Conservation (phyloP, 2,329 filamentous ascomycete species). For the Fusarium phyllophilum region DNA sequence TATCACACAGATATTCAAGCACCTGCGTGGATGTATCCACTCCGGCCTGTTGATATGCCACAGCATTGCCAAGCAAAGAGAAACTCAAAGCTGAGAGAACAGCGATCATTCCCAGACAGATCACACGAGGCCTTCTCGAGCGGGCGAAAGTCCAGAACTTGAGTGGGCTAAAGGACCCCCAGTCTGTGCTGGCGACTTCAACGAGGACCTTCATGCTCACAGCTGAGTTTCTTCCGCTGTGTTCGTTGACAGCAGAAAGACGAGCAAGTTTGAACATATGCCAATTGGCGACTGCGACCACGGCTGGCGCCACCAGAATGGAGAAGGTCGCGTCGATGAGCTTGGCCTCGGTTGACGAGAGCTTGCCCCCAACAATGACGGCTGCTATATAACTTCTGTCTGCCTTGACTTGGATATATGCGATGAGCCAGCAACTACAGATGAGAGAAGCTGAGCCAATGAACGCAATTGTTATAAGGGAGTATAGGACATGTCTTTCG, state of each 20-base stretch:
- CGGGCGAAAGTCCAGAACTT: constrained; percentile 24
- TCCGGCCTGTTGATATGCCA: constrained; percentile 21
- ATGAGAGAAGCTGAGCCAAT: not conserved
- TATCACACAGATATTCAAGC: constrained; percentile 25
- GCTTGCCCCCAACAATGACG: constrained; percentile 4
- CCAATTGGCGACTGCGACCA: constrained; percentile 19
- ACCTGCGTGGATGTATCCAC: not conserved
- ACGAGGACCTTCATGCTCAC: constrained; percentile 30
- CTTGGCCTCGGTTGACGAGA: constrained; percentile 22
- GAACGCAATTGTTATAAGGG: not conserved
- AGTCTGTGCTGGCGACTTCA: constrained; percentile 25
- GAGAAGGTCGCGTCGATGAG: constrained; percentile 29
- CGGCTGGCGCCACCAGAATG: constrained; percentile 19
- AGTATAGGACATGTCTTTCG: constrained; percentile 25
- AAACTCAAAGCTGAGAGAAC: constrained; percentile 24
- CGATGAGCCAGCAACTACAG: constrained; percentile 8
- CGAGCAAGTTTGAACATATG: constrained; percentile 34
- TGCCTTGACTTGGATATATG: not conserved
- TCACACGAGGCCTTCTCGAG: constrained; percentile 19
- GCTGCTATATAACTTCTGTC: constrained; percentile 14
- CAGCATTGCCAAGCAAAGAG: constrained; percentile 14
- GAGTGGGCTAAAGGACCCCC: constrained; percentile 27
- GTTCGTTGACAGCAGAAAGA: constrained; percentile 26
- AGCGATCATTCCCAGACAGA: constrained; percentile 14
- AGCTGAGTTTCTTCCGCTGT: constrained; percentile 7